These are phyloP conservation scores for Leishmania mexicana DNA, from an alignment of 208 protist species.

Conservation along the genomic window DNA sequence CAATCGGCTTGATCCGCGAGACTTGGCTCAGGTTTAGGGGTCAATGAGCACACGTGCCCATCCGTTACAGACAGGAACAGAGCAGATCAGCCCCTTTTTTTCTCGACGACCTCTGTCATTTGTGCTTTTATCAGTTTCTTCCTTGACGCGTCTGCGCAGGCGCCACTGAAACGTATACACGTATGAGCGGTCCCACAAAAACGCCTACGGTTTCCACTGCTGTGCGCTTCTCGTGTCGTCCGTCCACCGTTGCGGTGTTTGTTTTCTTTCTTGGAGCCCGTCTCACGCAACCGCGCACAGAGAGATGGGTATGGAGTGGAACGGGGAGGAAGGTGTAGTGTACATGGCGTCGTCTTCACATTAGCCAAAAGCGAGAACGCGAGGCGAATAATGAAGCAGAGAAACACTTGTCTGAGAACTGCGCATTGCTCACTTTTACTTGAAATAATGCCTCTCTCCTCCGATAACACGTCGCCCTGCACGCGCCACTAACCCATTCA, in stretches of 20 bases:
- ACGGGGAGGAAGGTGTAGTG: neutral
- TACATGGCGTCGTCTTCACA: too few species aligned
- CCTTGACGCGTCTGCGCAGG: neutral
- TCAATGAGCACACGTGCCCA: neutral
- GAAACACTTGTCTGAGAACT: neutral
- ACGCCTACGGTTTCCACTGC: neutral
- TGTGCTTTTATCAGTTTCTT: neutral
- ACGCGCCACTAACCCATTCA: slow-evolving; percentile 3
- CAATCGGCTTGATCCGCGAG: neutral
- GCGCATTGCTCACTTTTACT: neutral
- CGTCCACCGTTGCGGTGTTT: neutral
- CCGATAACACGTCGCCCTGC: neutral
- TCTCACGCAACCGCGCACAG: neutral
- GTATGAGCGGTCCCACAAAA: neutral
- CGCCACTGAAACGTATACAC: too few species aligned
- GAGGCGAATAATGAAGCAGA: neutral
- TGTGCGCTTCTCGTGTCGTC: neutral
- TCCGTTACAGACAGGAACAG: neutral
- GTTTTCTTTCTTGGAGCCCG: neutral
- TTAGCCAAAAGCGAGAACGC: neutral
- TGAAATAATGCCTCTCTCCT: neutral
- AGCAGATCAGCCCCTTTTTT: neutral
- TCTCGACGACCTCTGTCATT: neutral
- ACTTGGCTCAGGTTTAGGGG: neutral
- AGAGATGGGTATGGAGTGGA: neutral